Conservation (phyloP, 2,329 filamentous ascomycete genomes). For the Xylariaceae sp. region DNA sequence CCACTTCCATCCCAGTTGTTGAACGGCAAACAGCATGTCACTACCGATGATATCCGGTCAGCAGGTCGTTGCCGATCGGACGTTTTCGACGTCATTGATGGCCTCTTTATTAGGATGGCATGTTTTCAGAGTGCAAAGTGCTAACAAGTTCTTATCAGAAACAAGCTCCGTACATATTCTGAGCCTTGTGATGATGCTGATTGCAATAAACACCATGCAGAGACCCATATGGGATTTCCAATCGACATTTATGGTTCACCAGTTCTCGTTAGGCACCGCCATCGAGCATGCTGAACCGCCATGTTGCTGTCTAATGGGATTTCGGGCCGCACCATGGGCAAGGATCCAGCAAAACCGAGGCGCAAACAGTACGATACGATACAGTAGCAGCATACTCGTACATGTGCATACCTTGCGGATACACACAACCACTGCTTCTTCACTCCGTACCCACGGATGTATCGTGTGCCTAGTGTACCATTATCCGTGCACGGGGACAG, state of each 20-base stretch:
- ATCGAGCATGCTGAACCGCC: neutral
- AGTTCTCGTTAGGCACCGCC: neutral
- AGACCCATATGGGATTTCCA: neutral
- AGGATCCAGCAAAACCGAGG: neutral
- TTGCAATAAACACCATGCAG: neutral
- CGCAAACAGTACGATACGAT: neutral
- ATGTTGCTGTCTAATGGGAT: slow-evolving; percentile 1
- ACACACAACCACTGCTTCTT: too few species aligned
- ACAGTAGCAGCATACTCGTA: too few species aligned
- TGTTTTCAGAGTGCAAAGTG: neutral
- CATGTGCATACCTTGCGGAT: neutral
- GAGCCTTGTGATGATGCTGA: neutral
- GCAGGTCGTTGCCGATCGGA: neutral
- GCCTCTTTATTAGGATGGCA: neutral
- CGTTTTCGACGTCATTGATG: neutral
- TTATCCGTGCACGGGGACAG: neutral
- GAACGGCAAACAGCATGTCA: neutral
- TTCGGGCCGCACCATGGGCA: neutral
- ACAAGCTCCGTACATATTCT: neutral
- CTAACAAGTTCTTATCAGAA: neutral
- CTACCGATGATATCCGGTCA: neutral
- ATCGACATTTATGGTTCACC: neutral
- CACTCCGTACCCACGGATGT: neutral
- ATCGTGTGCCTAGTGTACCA: neutral
- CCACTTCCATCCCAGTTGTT: neutral